Evolutionary conservation across 768 basidiomycete genomes (phyloP), one percentile per base, ranked within the genome.

Genomic region (Hortiboletus campestris): DNA sequence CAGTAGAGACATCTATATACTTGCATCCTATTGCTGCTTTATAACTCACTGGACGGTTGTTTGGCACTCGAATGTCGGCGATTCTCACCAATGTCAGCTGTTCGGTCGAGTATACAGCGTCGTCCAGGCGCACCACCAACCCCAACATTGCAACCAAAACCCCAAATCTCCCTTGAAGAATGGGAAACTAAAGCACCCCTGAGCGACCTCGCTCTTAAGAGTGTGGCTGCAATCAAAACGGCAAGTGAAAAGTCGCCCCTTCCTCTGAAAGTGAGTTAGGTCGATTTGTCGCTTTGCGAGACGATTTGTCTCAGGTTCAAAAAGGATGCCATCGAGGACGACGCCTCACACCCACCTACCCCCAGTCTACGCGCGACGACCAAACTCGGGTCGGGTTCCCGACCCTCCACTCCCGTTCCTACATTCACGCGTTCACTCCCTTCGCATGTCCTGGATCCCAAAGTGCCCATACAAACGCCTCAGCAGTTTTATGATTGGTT

Each of bases 401-500:
- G 82, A 32, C 80, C 83, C 1, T 73, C 78, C 10, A 84, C 83
- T 13, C 71, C 69, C 11, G 67, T 60, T 29, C 51, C 52, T 42
- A 56, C 53, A 17, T 57, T 32, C 34, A 49, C 58, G 44, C 70
- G 65, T 52, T 56, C 67, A 4, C 47, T 54, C 13, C 40, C 66
- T 13, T 65, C 73, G 9, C 83, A 88, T 64, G 79, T 85, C 0
- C 74, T 92, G 16, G 87, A 89, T 65, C 89, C 91, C 3, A 82
- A 80, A 47, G 81, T 84, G 39, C 87, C 91, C 6, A 86, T 98
- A 38, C 83, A 88, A 58, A 96, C 94, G 0, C 88, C 94, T 1
- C 93, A 98, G 64, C 94, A 98, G 62, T 96, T 99, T 72, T 93
- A 95, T 67, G 96, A 98, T 74, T 97, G 94, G 88, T 96, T 94